These are phyloP conservation scores for Rhizophagus prolifer DNA, from an alignment of 192 early-diverging fungal genomes.

Conservation along the genomic window DNA sequence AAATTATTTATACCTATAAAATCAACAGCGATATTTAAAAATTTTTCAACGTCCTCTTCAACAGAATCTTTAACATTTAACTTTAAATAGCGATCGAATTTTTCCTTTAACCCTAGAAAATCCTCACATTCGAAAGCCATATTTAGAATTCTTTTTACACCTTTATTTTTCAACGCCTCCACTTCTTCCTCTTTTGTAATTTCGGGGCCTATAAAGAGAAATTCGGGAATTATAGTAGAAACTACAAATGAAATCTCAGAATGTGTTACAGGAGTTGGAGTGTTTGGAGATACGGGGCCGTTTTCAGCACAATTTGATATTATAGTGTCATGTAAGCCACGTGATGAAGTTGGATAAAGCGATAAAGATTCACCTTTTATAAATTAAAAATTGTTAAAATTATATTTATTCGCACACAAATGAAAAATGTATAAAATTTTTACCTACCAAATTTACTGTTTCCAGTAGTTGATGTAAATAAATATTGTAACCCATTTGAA, in stretches of 20 bases:
- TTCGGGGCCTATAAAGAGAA: slow-evolving; percentile 69
- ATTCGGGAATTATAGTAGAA: slow-evolving; percentile 58
- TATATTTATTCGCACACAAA: no score
- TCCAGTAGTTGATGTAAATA: neutral
- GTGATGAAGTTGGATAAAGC: neutral
- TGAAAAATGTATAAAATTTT: neutral
- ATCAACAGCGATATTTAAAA: slow-evolving; percentile 58
- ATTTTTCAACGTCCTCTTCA: slow-evolving; percentile 60
- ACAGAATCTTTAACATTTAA: slow-evolving; percentile 63
- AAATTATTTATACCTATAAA: slow-evolving; percentile 59
- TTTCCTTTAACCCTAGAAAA: slow-evolving; percentile 40
- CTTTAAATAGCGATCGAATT: slow-evolving; percentile 45
- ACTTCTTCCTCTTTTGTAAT: slow-evolving; percentile 56
- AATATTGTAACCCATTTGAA: slow-evolving; percentile 27
- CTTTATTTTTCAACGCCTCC: slow-evolving; percentile 47
- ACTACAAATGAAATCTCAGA: slow-evolving; percentile 45
- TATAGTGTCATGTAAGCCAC: neutral
- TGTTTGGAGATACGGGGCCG: slow-evolving; percentile 13
- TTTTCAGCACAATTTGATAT: neutral
- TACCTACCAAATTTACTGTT: neutral
- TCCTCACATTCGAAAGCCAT: slow-evolving; percentile 75
- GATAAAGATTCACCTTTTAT: neutral
- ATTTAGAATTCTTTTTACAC: slow-evolving; percentile 71
- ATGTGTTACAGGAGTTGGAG: slow-evolving; percentile 26
- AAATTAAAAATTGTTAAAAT: neutral